phyloP scores from a whole-genome alignment of 805 yeast genomes.

The Scheffersomyces spartinae region DNA sequence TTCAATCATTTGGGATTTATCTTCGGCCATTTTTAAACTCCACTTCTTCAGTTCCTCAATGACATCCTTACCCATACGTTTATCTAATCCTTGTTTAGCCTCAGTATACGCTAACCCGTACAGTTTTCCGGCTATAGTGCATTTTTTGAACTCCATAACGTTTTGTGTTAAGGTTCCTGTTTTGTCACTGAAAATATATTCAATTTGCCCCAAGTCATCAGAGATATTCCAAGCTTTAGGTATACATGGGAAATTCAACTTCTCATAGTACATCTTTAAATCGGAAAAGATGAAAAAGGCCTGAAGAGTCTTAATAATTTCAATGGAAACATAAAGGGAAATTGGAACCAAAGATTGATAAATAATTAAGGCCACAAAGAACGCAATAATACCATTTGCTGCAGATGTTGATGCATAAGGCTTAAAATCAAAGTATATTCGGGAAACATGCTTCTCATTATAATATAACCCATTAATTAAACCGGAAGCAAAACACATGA shows the following conservation, averaged over 20 bases:
- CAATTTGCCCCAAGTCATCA: slow-evolving; percentile 78
- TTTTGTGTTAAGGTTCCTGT: slow-evolving; percentile 80
- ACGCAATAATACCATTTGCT: slow-evolving; percentile 53
- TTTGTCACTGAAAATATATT: slow-evolving; percentile 71
- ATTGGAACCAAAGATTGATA: slow-evolving; percentile 74
- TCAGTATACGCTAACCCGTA: slow-evolving; percentile 75
- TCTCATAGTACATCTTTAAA: slow-evolving; percentile 55
- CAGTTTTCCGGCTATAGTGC: slow-evolving; percentile 53
- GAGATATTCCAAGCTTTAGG: slow-evolving; percentile 80
- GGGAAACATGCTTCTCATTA: slow-evolving; percentile 29
- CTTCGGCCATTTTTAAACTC: slow-evolving; percentile 27
- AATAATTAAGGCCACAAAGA: slow-evolving; percentile 61
- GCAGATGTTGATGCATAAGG: slow-evolving; percentile 51
- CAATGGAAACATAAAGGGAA: slow-evolving; percentile 68
- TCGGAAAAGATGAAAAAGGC: slow-evolving; percentile 69
- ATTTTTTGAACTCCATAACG: slow-evolving; percentile 72
- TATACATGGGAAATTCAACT: slow-evolving; percentile 61
- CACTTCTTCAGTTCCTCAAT: slow-evolving; percentile 34
- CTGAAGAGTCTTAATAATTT: slow-evolving; percentile 66
- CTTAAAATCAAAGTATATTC: slow-evolving; percentile 48
- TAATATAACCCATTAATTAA: slow-evolving; percentile 59
- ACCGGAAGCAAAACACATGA: slow-evolving; percentile 60
- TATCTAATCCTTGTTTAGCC: slow-evolving; percentile 62
- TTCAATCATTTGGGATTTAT: slow-evolving; percentile 36
- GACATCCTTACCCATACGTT: slow-evolving; percentile 53